Base-by-base conservation (phyloP, 1,284 basidiomycete species). In the Singerocomus inundabilis region DNA sequence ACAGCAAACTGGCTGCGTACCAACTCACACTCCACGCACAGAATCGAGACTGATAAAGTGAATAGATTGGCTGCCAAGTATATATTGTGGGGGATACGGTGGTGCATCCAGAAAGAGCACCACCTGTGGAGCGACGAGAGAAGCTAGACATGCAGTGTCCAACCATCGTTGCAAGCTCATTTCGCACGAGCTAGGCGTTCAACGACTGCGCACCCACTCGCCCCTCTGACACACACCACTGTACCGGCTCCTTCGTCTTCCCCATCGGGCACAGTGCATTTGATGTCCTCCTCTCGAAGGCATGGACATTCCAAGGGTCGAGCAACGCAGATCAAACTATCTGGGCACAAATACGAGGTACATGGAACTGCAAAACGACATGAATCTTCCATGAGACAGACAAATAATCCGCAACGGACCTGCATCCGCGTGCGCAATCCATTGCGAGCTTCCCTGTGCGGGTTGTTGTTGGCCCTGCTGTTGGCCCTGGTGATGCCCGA, bases 241-340 rank as follows among this genome's bases (percentile, higher is more conserved):
- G 81, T 80, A 21, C 54, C 55, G 9, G 72, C 71, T 18, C 70
- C 67, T 7, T 60, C 59, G 36, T 71, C 67, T 46, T 72, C 68
- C 18, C 65, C 59, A 53, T 84, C 81, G 10, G 79, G 80, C 38
- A 85, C 70, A 15, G 73, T 63, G 57, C 83, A 85, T 60, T 78
- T 82, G 51, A 81, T 71, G 55, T 85, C 82, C 58, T 83, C 77
- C 8, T 71, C 66, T 53, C 78, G 72, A 6, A 82, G 81, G 63
- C 82, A 85, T 7, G 83, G 81, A 57, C 82, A 85, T 35, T 82
- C 74, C 32, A 62, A 64, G 6, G 83, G 83, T 45, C 63, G 69
- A 6, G 60, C 54, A 15, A 84, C 83, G 48, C 82, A 85, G 46
- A 77, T 72, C 39, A 84, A 65, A n/a, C 81, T 84, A 32, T 71